A percentile compares a stretch with the other conserved stretches of the same genome.
These are phyloP conservation scores for Leccinum variicolor DNA, from an alignment of 768 basidiomycete species.

Conservation along the genomic window DNA sequence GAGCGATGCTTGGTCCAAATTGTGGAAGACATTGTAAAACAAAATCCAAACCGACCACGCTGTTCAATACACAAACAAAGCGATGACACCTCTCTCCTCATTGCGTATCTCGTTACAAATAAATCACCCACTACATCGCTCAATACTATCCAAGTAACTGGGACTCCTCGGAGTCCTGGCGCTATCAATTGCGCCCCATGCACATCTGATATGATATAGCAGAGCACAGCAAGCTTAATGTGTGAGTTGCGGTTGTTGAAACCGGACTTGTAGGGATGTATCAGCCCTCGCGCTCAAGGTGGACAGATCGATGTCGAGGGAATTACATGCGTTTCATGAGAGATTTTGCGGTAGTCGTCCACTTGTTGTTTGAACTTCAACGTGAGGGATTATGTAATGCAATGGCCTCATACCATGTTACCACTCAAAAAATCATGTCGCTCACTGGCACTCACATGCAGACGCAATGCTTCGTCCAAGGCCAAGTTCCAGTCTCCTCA, in stretches of 20 bases:
- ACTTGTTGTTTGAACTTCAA: neutral
- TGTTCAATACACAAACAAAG: slow-evolving; percentile 42
- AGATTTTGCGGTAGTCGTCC: no score
- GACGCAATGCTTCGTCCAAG: slow-evolving; percentile 22
- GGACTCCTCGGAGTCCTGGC: no score
- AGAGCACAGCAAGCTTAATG: neutral
- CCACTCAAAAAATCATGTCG: slow-evolving; percentile 4
- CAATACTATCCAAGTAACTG: neutral
- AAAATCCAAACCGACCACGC: slow-evolving; percentile 47
- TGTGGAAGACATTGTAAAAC: slow-evolving; percentile 73
- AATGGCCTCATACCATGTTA: slow-evolving; percentile 10
- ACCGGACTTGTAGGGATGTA: neutral
- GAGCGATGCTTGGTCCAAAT: slow-evolving; percentile 62
- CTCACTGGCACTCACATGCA: slow-evolving; percentile 5
- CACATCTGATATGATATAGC: neutral
- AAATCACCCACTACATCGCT: neutral
- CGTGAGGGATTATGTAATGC: slow-evolving; percentile 21
- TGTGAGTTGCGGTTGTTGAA: no score
- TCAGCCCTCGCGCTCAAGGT: neutral
- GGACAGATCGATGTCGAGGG: neutral
- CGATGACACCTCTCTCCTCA: neutral
- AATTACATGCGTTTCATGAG: neutral
- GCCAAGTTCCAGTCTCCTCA: slow-evolving; percentile 14
- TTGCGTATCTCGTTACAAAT: neutral
- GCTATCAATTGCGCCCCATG: neutral